Evolutionary conservation across 2,329 filamentous ascomycete genomes (phyloP), one percentile per base, ranked within the genome.

Genomic region (Cryphonectria carpinicola): DNA sequence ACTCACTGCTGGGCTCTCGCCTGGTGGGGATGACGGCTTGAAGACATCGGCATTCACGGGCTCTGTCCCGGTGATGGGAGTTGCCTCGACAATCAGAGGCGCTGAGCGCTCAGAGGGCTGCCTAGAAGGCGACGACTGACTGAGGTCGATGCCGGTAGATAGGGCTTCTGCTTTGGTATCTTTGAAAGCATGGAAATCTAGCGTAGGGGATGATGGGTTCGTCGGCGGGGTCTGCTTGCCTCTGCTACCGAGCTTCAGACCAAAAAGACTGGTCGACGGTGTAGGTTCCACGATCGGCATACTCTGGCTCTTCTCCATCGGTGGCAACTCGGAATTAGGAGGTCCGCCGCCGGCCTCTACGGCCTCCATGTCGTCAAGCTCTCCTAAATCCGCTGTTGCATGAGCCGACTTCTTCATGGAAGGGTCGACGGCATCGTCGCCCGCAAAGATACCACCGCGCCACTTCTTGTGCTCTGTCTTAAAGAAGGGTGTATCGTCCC

Each of bases 401-500:
- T 79, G 76, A 73, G 84, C 82, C 17, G 79, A 74, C 68, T 82
- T 79, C 6, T 82, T 79, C 6, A 76, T 70, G 11, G 81, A 78
- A 52, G 77, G 75, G 37, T 81, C 79, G 2, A 86, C 82, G 1
- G 80, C 82, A 72, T 86, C 83, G 63, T 89, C 88, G 39, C 85
- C 85, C 43, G 87, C 85, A 77, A 89, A 99, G 28, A 98, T 92
- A 0, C 96, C 96, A 14, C 95, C 96, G 75, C 96, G 88, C 85
- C 93, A 94, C 28, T 84, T 82, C 79, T 97, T 94, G 70, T 88
- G 84, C 69, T 90, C 86, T 0, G 94, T 98, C 75, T 92, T 89
- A 78, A 94, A 92, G 80, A 99, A 98, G 0, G 96, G 94, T 35
- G 94, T 87, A 78, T 99, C 96, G 74, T 99, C 96, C 95, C 96